phyloP scores from a whole-genome alignment of 139 green algal genomes.

The Limnomonas spitsbergensis region DNA sequence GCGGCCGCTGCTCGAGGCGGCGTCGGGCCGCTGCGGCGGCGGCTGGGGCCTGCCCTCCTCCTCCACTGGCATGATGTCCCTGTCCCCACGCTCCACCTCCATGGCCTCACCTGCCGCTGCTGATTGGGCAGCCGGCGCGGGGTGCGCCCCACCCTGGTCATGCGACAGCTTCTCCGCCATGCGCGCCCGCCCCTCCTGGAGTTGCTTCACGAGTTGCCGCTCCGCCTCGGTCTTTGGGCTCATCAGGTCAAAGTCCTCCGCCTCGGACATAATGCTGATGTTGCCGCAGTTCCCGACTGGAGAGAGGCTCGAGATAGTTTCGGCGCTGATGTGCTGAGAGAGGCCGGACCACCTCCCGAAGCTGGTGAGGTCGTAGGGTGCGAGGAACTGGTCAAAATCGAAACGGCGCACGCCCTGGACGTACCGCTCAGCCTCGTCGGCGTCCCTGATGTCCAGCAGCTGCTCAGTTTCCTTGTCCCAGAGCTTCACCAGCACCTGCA shows the following conservation, averaged over 20 bases:
- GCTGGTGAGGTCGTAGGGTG: slow-evolving; percentile 71
- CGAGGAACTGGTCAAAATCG: slow-evolving; percentile 74
- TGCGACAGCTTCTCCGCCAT: slow-evolving; percentile 5
- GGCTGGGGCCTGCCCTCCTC: neutral
- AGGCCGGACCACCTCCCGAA: slow-evolving; percentile 15
- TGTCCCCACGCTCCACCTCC: neutral
- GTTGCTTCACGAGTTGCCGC: slow-evolving; percentile 47
- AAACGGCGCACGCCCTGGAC: slow-evolving; percentile 54
- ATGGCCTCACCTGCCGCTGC: too few species aligned
- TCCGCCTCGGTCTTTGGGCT: slow-evolving; percentile 52
- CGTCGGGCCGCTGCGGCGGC: too few species aligned
- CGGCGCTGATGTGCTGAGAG: neutral
- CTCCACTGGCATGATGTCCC: neutral
- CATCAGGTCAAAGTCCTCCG: slow-evolving; percentile 26
- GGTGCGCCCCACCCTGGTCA: neutral
- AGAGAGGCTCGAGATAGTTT: slow-evolving; percentile 1
- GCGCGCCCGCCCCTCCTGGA: slow-evolving; percentile 31
- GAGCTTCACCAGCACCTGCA: slow-evolving; percentile 51
- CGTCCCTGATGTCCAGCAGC: slow-evolving; percentile 51
- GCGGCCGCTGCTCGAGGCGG: slow-evolving; percentile 14
- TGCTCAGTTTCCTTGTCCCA: slow-evolving; percentile 60
- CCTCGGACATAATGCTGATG: slow-evolving; percentile 64
- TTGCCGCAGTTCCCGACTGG: slow-evolving; percentile 29
- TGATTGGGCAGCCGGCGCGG: neutral
- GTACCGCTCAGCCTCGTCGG: slow-evolving; percentile 57